These are phyloP conservation scores for Colletotrichum sp. DNA, from an alignment of 2,329 filamentous ascomycete species.

Conservation along the genomic window DNA sequence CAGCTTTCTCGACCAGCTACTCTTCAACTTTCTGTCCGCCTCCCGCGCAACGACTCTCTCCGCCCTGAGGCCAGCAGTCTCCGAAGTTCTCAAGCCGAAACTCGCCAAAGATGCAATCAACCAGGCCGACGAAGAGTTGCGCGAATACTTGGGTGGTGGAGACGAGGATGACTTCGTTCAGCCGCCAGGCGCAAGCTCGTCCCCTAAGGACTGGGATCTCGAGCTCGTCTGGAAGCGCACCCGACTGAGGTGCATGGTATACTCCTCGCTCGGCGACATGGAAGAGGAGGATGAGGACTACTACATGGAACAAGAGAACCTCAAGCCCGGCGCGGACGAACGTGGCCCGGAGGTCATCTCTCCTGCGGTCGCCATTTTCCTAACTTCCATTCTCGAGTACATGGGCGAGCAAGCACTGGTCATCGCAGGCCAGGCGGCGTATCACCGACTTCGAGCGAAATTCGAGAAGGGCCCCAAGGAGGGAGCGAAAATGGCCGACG, in stretches of 20 bases:
- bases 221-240: slow-evolving; percentile 94
- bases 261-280: slow-evolving; percentile 93
- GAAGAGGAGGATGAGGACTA: slow-evolving; percentile 97
- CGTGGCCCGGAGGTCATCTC: slow-evolving; percentile 75
- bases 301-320: slow-evolving; percentile 80
- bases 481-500: slow-evolving; percentile 49
- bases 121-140: slow-evolving; percentile 84
- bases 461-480: slow-evolving; percentile 65
- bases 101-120: slow-evolving; percentile 84
- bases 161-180: slow-evolving; percentile 75
- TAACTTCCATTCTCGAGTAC: slow-evolving; percentile 93
- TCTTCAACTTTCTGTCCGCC: slow-evolving; percentile 86
- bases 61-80: slow-evolving; percentile 79
- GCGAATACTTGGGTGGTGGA: slow-evolving; percentile 82
- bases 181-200: slow-evolving; percentile 52
- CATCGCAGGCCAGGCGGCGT: slow-evolving; percentile 86
- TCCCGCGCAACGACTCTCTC: slow-evolving; percentile 80
- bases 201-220: slow-evolving; percentile 78
- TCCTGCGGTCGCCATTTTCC: slow-evolving; percentile 91
- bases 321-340: slow-evolving; percentile 64
- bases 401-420: slow-evolving; percentile 90
- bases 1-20: slow-evolving; percentile 88
- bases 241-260: slow-evolving; percentile 94
- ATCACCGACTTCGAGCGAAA: slow-evolving; percentile 66
- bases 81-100: slow-evolving; percentile 86